These are phyloP conservation scores for Eragrostis curvula DNA, from an alignment of 176 grass and related monocot genomes.

Conservation along the genomic window DNA sequence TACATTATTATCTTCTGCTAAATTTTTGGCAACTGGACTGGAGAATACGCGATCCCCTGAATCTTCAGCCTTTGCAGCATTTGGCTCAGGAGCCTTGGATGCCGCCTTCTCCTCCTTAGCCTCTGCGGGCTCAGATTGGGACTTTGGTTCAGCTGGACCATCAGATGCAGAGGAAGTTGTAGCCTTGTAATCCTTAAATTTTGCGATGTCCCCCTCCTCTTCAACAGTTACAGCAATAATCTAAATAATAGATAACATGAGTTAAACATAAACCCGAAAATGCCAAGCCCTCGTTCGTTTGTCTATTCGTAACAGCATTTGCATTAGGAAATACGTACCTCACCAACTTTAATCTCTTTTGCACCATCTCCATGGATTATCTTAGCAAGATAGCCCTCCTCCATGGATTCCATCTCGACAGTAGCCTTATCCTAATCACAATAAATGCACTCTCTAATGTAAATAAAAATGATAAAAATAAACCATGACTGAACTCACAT, in stretches of 20 bases:
- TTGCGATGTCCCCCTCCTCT: conserved; percentile 84
- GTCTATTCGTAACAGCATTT: conserved; percentile 8
- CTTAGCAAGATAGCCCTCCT: conserved; percentile 97
- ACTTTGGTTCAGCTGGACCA: conserved; percentile 51
- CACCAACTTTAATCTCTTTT: conserved; percentile 97
- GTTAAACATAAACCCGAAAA: not conserved
- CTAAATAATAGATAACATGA: conserved; percentile 32
- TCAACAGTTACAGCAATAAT: conserved; percentile 85
- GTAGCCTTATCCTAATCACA: conserved; percentile 84
- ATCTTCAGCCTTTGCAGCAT: conserved; percentile 53
- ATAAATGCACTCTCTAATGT: conserved; percentile 12
- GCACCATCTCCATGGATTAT: conserved; percentile 91
- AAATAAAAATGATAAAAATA: conserved; percentile 23
- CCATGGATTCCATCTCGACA: conserved; percentile 97
- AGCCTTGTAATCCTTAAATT: conserved; percentile 87
- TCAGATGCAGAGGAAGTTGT: conserved; percentile 56
- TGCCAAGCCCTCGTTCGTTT: too few species aligned
- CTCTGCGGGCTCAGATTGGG: conserved; percentile 43
- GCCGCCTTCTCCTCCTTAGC: conserved; percentile 56
- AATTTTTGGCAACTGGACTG: conserved; percentile 85
- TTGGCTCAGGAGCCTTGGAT: conserved; percentile 49
- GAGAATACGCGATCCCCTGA: conserved; percentile 73
- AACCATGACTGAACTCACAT: not conserved
- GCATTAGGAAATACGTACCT: conserved; percentile 53
- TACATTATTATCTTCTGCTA: conserved; percentile 94